Evolutionary conservation across 345 rosid genomes (phyloP).

Genomic region (Populus euphratica): DNA sequence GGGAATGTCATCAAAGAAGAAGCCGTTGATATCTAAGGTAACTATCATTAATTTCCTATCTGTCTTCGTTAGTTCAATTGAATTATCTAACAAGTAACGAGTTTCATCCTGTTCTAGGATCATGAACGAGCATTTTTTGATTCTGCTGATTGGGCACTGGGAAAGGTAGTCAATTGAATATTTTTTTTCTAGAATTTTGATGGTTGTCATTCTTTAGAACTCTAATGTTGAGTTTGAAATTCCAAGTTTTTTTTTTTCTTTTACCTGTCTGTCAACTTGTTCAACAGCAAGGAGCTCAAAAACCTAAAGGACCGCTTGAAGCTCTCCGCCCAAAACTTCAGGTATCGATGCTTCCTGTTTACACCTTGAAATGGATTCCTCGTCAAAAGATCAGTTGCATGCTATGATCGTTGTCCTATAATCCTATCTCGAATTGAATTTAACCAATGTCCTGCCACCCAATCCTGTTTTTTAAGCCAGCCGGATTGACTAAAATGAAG

Average conservation of each 20-base stretch:
- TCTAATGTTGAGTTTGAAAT: neutral
- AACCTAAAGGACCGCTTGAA: constrained; percentile 80
- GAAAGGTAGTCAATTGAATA: constrained; percentile 46
- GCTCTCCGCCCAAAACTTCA: constrained; percentile 85
- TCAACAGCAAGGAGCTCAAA: constrained; percentile 65
- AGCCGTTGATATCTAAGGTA: constrained; percentile 77
- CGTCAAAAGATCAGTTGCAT: neutral
- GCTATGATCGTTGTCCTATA: neutral
- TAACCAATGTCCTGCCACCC: too few relatives aligned
- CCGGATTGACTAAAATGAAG: too few relatives aligned
- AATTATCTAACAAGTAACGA: neutral
- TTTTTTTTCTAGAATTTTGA: constrained; percentile 1
- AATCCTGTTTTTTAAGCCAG: too few relatives aligned
- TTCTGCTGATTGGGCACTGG: constrained; percentile 96
- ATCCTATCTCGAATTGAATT: neutral
- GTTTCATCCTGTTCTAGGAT: constrained; percentile 20
- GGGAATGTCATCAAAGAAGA: constrained; percentile 60
- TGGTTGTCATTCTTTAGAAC: neutral
- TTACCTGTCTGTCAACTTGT: constrained; percentile 4
- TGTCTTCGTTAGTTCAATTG: neutral
- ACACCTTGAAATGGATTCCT: neutral
- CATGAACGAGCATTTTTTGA: constrained; percentile 85
- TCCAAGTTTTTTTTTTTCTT: neutral
- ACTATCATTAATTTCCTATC: neutral
- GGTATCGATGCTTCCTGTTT: constrained; percentile 26